These are phyloP conservation scores for Penicillium sp. DNA, from an alignment of 2,329 filamentous ascomycete species.

Conservation along the genomic window DNA sequence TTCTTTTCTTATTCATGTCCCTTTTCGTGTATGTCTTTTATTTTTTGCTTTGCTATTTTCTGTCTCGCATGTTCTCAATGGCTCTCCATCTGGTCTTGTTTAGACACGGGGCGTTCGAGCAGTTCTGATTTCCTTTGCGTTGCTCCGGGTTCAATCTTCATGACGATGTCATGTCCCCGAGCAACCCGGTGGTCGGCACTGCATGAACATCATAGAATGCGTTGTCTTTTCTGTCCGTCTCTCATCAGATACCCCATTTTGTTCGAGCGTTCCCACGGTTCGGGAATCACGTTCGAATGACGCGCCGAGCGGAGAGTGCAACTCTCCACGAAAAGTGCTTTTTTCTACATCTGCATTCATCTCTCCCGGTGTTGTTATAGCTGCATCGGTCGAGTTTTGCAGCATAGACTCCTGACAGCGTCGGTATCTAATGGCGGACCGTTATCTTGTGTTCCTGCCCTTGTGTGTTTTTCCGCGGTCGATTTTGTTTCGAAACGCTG, in stretches of 20 bases:
- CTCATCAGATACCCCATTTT: conserved; percentile 51
- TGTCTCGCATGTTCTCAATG: conserved; percentile 30
- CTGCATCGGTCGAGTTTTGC: conserved; percentile 44
- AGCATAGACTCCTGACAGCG: conserved; percentile 45
- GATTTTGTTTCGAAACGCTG: conserved; percentile 16
- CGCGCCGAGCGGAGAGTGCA: conserved; percentile 42
- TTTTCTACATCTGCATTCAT: conserved; percentile 40
- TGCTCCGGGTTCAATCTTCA: conserved; percentile 30
- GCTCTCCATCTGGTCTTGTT: conserved; percentile 36
- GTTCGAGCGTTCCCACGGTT: conserved; percentile 41
- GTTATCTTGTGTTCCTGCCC: conserved; percentile 29
- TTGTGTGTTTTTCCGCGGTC: conserved; percentile 28
- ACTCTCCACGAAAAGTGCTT: conserved; percentile 40
- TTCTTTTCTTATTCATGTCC: conserved; percentile 23
- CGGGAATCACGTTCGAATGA: conserved; percentile 42
- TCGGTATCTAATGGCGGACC: conserved; percentile 45
- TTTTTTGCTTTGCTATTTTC: conserved; percentile 21
- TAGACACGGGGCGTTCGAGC: conserved; percentile 44
- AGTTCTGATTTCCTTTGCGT: conserved; percentile 36
- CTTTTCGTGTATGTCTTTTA: conserved; percentile 29
- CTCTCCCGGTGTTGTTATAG: conserved; percentile 41
- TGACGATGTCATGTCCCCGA: conserved; percentile 25
- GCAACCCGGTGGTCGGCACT: conserved; percentile 40
- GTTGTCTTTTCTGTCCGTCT: conserved; percentile 51
- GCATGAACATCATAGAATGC: conserved; percentile 56